These are phyloP conservation scores for Mycena albidolilacea DNA, from an alignment of 768 basidiomycete species.

Conservation along the genomic window DNA sequence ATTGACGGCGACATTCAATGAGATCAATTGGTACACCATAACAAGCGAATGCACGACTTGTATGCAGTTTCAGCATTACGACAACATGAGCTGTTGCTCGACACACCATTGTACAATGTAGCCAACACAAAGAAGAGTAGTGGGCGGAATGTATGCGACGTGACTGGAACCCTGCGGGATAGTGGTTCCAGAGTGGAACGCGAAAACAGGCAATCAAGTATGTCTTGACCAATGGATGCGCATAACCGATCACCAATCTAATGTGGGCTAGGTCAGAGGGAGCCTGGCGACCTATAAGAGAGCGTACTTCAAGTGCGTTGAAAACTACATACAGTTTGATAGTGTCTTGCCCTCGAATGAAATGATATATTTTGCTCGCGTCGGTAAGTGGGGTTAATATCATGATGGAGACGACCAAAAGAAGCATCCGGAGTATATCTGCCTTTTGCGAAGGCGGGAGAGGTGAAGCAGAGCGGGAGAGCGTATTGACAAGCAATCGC, in stretches of 20 bases:
- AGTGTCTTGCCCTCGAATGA: conserved; percentile 97
- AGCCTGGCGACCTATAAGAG: conserved; percentile 1
- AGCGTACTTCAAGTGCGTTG: conserved; percentile 93
- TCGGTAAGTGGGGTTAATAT: conserved; percentile 90
- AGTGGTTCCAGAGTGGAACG: conserved; percentile 87
- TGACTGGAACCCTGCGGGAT: conserved; percentile 72
- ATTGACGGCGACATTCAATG: conserved; percentile 97
- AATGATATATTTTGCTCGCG: conserved; percentile 98
- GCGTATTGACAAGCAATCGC: conserved; percentile 65
- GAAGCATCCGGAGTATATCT: conserved; percentile 86
- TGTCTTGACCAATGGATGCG: conserved; percentile 97
- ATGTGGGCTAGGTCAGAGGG: conserved; percentile 21
- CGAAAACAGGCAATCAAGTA: conserved; percentile 96
- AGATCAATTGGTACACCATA: conserved; percentile 95
- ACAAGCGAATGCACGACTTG: conserved; percentile 92
- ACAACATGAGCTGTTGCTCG: neutral
- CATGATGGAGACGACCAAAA: conserved; percentile 81
- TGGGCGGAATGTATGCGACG: conserved; percentile 80
- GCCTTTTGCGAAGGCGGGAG: conserved; percentile 93
- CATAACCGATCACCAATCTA: conserved; percentile 96
- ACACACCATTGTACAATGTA: conserved; percentile 84
- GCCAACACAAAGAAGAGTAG: conserved; percentile 89
- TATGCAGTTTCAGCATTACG: neutral
- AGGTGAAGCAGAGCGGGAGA: conserved; percentile 65
- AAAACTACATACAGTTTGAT: conserved; percentile 99